Evolutionary conservation across 306 rosid species (phyloP).

Genomic region (Sicyos edulis): DNA sequence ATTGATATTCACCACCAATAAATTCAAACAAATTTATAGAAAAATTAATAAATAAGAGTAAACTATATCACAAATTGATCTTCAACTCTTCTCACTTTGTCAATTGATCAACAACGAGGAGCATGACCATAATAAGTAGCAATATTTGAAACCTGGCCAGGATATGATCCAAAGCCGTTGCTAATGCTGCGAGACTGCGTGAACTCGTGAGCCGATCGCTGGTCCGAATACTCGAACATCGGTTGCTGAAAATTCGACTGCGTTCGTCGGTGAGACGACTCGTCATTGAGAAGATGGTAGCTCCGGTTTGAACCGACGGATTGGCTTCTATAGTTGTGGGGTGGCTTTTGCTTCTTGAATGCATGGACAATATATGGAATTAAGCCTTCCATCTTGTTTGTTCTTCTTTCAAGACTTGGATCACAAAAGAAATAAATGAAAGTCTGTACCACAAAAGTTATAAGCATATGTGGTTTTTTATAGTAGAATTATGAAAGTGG

Average conservation of each 20-base stretch:
- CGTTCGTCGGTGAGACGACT: slow-evolving; percentile 68
- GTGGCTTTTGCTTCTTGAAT: slow-evolving; percentile 54
- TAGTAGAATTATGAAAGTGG: slow-evolving; percentile 3
- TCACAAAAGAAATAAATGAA: not conserved
- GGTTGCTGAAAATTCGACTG: slow-evolving; percentile 53
- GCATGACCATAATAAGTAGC: not conserved
- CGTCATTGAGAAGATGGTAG: slow-evolving; percentile 53
- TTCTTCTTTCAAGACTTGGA: not conserved
- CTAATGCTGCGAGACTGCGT: slow-evolving; percentile 10
- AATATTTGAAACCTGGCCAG: not conserved
- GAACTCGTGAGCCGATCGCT: slow-evolving; percentile 23
- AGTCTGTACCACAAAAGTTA: not conserved
- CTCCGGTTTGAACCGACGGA: slow-evolving; percentile 56
- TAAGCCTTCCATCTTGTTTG: slow-evolving; percentile 58
- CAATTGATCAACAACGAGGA: too few relatives aligned
- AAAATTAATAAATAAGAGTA: not conserved
- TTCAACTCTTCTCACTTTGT: too few relatives aligned
- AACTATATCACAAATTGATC: not conserved
- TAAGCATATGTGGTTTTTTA: not conserved
- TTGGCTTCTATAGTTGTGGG: slow-evolving; percentile 30
- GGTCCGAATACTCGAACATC: slow-evolving; percentile 28
- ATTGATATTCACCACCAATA: not conserved
- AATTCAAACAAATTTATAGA: not conserved
- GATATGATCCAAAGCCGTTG: not conserved
- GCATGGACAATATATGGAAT: slow-evolving; percentile 71